phyloP scores from a whole-genome alignment of 2,329 filamentous ascomycete genomes.

The Neocucurbitaria cava region DNA sequence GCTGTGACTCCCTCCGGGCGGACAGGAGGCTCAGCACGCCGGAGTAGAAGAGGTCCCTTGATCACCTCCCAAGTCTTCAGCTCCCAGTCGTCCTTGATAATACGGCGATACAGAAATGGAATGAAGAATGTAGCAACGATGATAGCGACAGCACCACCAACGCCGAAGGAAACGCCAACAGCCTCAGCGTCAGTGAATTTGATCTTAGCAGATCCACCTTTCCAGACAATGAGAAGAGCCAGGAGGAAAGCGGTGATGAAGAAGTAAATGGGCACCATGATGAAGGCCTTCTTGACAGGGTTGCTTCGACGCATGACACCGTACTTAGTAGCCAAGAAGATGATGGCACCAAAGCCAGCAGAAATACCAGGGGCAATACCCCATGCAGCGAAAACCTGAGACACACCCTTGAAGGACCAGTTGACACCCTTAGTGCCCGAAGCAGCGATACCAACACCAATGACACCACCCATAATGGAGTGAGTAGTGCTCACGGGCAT shows the following conservation, averaged over 20 bases:
- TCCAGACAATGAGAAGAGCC: slow-evolving; percentile 53
- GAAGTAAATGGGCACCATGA: slow-evolving; percentile 64
- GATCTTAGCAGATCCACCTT: slow-evolving; percentile 55
- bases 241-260: slow-evolving; percentile 62
- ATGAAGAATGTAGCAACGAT: slow-evolving; percentile 63
- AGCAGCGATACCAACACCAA: slow-evolving; percentile 57
- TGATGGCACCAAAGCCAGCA: slow-evolving; percentile 60
- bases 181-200: slow-evolving; percentile 59
- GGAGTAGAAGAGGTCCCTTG: slow-evolving; percentile 61
- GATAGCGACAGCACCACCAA: slow-evolving; percentile 59
- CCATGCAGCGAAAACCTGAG: slow-evolving; percentile 66
- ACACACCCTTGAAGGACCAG: slow-evolving; percentile 65
- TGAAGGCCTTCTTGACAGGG: slow-evolving; percentile 58
- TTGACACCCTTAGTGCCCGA: slow-evolving; percentile 62
- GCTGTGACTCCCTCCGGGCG: slow-evolving; percentile 51
- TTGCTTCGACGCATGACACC: slow-evolving; percentile 62
- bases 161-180: slow-evolving; percentile 62
- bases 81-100: slow-evolving; percentile 68
- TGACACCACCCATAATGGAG: slow-evolving; percentile 52
- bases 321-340: slow-evolving; percentile 66
- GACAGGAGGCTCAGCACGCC: slow-evolving; percentile 46
- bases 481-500: slow-evolving; percentile 64
- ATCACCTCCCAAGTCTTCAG: slow-evolving; percentile 63
- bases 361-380: slow-evolving; percentile 65
- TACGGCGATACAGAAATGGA: slow-evolving; percentile 65